Percentiles rank a stretch among this genome's conserved stretches.
phyloP scores from a whole-genome alignment of 805 yeast genomes.

The Pichia rugopelliculosa region DNA sequence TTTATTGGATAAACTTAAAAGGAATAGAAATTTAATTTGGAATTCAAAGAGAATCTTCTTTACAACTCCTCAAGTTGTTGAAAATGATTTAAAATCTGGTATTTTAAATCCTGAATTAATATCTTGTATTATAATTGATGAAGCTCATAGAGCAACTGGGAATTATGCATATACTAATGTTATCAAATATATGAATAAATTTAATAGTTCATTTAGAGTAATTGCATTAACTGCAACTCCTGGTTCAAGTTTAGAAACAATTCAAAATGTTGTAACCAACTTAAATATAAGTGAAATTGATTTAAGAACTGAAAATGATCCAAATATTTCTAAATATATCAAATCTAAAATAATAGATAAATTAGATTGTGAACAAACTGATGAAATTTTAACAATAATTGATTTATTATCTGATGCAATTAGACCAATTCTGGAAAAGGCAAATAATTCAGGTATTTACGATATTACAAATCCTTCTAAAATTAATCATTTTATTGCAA shows the following conservation, averaged over 20 bases:
- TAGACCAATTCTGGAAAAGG: conserved; percentile 55
- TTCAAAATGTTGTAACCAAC: conserved; percentile 75
- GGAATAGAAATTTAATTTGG: conserved; percentile 76
- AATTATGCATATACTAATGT: conserved; percentile 84
- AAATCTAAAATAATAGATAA: conserved; percentile 57
- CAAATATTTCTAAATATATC: conserved; percentile 75
- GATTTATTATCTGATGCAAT: conserved; percentile 55
- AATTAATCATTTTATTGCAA: conserved; percentile 62
- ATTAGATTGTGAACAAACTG: conserved; percentile 44
- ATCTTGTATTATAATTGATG: conserved; percentile 79
- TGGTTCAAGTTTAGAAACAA: conserved; percentile 77
- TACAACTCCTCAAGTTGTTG: conserved; percentile 94
- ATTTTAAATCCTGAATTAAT: conserved; percentile 67
- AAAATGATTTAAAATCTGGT: conserved; percentile 76
- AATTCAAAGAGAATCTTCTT: conserved; percentile 69
- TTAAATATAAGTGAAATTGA: conserved; percentile 71
- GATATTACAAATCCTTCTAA: conserved; percentile 58
- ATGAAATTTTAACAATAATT: conserved; percentile 50
- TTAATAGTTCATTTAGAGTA: conserved; percentile 61
- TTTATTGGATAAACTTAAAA: conserved; percentile 44
- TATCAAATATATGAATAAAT: conserved; percentile 55
- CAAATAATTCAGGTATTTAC: conserved; percentile 56
- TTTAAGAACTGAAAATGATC: conserved; percentile 75
- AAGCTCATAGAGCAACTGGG: conserved; percentile 91
- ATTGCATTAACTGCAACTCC: conserved; percentile 96